Percentiles rank a stretch among this genome's conserved stretches.
Conservation (phyloP, 495 filamentous ascomycete genomes). For the Penicillium psychrofluorescens region DNA sequence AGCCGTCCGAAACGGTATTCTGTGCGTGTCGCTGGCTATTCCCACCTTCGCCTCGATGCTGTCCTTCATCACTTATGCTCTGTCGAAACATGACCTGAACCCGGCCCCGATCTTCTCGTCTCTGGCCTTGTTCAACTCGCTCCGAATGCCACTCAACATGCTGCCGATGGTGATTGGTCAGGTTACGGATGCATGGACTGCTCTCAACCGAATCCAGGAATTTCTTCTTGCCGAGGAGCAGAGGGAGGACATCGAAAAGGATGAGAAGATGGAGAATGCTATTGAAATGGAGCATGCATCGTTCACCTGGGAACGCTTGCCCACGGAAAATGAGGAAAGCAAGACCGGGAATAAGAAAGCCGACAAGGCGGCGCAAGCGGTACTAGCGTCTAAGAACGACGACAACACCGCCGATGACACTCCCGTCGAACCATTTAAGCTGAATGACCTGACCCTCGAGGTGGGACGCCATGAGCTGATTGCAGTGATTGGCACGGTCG, state of each 20-base stretch:
- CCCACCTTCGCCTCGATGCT: constrained; percentile 93
- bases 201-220: constrained; percentile 74
- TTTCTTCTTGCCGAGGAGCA: constrained; percentile 82
- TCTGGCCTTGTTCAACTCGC: constrained; percentile 82
- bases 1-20: constrained; percentile 75
- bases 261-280: constrained; percentile 57
- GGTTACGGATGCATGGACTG: constrained; percentile 81
- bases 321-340: constrained; percentile 53
- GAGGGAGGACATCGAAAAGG: constrained; percentile 60
- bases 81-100: constrained; percentile 61
- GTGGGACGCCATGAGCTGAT: constrained; percentile 77
- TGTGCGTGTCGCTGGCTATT: constrained; percentile 68
- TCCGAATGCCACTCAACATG: constrained; percentile 83
- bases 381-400: constrained; percentile 19
- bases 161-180: constrained; percentile 84
- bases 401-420: constrained; percentile 36
- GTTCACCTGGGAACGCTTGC: constrained; percentile 89
- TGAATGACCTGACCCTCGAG: constrained; percentile 65
- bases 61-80: constrained; percentile 85
- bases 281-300: constrained; percentile 64
- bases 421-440: constrained; percentile 70
- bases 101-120: constrained; percentile 87
- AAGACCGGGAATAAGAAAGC: constrained; percentile 27
- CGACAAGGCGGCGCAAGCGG: constrained; percentile 17
- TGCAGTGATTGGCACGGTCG: constrained; percentile 86